These are phyloP conservation scores for Fusarium bactridioides DNA, from an alignment of 2,329 filamentous ascomycete species.

Conservation along the genomic window DNA sequence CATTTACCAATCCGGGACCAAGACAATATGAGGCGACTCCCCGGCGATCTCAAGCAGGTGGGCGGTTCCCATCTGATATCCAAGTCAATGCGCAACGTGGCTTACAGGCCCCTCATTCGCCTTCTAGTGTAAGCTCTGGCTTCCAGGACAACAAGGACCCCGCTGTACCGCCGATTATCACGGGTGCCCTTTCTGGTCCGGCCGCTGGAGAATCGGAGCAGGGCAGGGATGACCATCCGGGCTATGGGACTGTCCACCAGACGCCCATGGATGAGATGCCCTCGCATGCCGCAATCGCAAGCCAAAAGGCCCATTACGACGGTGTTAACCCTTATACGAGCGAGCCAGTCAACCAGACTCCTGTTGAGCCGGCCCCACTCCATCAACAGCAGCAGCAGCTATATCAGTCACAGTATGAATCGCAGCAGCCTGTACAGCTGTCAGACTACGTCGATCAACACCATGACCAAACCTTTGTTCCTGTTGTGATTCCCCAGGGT, in stretches of 20 bases:
- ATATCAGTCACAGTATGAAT: constrained; percentile 8
- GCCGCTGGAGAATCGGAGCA: constrained; percentile 44
- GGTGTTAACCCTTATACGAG: constrained; percentile 66
- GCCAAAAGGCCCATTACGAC: constrained; percentile 60
- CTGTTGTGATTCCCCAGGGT: constrained; percentile 30
- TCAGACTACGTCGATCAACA: constrained; percentile 27
- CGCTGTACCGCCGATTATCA: constrained; percentile 66
- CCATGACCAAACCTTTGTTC: constrained; percentile 27
- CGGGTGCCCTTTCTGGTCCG: constrained; percentile 58
- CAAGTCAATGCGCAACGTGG: constrained; percentile 80
- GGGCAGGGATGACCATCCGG: constrained; percentile 45
- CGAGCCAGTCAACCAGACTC: constrained; percentile 48
- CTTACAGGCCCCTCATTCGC: constrained; percentile 80
- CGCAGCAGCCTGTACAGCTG: constrained; percentile 23
- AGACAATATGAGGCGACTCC: constrained; percentile 60
- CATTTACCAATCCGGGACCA: constrained; percentile 55
- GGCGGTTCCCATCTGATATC: constrained; percentile 94
- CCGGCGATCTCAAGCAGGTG: constrained; percentile 86
- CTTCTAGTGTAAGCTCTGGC: constrained; percentile 82
- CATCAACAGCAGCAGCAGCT: constrained; percentile 21
- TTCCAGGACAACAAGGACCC: constrained; percentile 60
- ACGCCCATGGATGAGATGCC: constrained; percentile 58
- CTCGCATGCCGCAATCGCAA: constrained; percentile 59
- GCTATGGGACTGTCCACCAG: constrained; percentile 57
- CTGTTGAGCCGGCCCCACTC: constrained; percentile 4